Evolutionary conservation across 495 filamentous ascomycete species (phyloP), one percentile per base, ranked within the genome.

Genomic region (Jackrogersella multiformis): DNA sequence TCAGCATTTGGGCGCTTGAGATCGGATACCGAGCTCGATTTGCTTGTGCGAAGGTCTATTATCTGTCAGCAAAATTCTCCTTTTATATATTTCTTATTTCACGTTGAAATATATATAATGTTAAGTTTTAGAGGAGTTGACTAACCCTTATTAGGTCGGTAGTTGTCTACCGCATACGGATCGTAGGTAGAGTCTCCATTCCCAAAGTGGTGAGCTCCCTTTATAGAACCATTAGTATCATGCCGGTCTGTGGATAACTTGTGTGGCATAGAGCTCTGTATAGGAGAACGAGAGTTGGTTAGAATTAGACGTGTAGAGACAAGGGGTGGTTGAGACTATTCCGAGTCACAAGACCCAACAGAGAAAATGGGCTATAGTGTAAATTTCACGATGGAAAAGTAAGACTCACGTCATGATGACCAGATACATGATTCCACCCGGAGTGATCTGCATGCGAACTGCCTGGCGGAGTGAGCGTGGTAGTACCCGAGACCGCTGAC

Each of bases 401-500:
- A 16, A 7, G 44, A 66, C 79, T 75, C 51, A 81, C 79, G 69
- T 82, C 77, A 68, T 74, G 56, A 38, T 76, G 69, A 20, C 69
- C 54, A 15, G 73, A 66, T 32, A 80, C 68, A 63, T 82, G 80
- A 60, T 82, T 81, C 86, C 86, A 88, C 56, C 80, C 69, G 48
- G 76, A 78, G 49, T 74, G 75, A 30, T 76, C 78, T 46, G 79
- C 83, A 61, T 86, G 82, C 16, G 80, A 81, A 68, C 80, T 85
- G 61, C 76, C 78, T 26, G 84, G 80, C 49, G 82, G 81, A 53
- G 81, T 83, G 54, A 87, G 67, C 30, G 84, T 78, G 26, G 81
- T 70, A 57, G 77, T 75, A 61, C 77, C 79, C 64, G 82, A 81
- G 60, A 74, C 73, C 41, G 78, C 73, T 53, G 82, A 84, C 73